These are phyloP conservation scores for Phlyctochytrium bullatum DNA, from an alignment of 192 early-diverging fungal species.

Conservation along the genomic window DNA sequence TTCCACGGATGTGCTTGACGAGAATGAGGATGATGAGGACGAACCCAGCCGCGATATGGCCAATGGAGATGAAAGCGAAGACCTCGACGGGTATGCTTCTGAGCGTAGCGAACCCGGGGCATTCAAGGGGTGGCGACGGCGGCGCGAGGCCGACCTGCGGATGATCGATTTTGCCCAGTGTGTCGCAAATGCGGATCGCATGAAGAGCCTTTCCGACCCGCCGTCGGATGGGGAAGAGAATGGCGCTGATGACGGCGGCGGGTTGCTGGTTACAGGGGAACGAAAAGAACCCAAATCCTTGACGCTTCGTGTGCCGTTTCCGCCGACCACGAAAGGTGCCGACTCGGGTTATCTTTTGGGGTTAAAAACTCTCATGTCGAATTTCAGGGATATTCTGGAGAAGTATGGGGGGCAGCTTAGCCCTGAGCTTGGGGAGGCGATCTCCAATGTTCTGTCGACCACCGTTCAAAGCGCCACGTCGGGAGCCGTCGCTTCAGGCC, in stretches of 20 bases:
- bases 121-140: slow-evolving; percentile 1
- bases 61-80: not conserved
- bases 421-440: no score
- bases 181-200: slow-evolving; percentile 57
- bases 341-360: slow-evolving; percentile 82
- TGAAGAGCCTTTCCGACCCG: slow-evolving; percentile 41
- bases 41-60: not conserved
- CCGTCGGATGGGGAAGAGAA: slow-evolving; percentile 25
- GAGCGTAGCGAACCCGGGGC: not conserved
- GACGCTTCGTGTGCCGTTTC: slow-evolving; percentile 45
- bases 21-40: not conserved
- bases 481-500: no score
- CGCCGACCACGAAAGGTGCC: slow-evolving; percentile 65
- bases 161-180: slow-evolving; percentile 99
- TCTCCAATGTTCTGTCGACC: no score
- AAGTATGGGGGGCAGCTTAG: slow-evolving; percentile 40
- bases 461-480: no score
- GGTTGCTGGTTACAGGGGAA: slow-evolving; percentile 14
- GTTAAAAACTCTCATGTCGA: slow-evolving; percentile 63
- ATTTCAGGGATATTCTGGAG: slow-evolving; percentile 66
- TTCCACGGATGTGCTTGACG: slow-evolving; percentile 11
- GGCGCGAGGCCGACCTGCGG: slow-evolving; percentile 68
- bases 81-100: not conserved
- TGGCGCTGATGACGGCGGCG: not conserved
- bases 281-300: slow-evolving; percentile 6